Percentiles rank a stretch among this genome's conserved stretches.
These are phyloP conservation scores for Kuraishia borneana DNA, from an alignment of 805 yeast genomes.

Conservation along the genomic window DNA sequence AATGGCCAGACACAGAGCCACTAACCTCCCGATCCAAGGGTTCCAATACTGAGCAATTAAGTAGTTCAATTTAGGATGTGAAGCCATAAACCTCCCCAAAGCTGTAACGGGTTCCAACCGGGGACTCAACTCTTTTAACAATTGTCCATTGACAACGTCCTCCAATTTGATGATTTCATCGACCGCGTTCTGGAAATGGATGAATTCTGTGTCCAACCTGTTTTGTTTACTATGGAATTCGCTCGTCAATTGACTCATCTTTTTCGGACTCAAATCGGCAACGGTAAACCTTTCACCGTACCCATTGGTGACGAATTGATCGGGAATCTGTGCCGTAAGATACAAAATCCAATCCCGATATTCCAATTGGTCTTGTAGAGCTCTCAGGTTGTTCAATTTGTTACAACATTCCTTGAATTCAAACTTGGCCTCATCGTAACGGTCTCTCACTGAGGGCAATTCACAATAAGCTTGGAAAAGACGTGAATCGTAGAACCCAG, in stretches of 20 bases:
- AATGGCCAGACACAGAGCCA: slow-evolving; percentile 28
- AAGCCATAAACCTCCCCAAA: slow-evolving; percentile 13
- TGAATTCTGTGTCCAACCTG: slow-evolving; percentile 39
- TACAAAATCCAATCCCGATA: slow-evolving; percentile 58
- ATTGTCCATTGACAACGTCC: slow-evolving; percentile 39
- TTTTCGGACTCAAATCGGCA: neutral
- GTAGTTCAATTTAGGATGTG: slow-evolving; percentile 30
- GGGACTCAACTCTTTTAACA: slow-evolving; percentile 17
- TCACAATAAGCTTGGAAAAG: slow-evolving; percentile 30
- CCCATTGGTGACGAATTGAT: slow-evolving; percentile 6
- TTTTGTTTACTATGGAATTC: slow-evolving; percentile 41
- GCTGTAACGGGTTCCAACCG: slow-evolving; percentile 16
- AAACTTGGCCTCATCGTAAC: slow-evolving; percentile 50
- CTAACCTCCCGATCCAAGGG: slow-evolving; percentile 33
- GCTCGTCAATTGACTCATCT: slow-evolving; percentile 24
- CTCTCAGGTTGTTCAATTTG: slow-evolving; percentile 40
- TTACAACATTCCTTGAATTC: slow-evolving; percentile 53
- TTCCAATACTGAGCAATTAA: slow-evolving; percentile 27
- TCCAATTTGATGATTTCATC: slow-evolving; percentile 39
- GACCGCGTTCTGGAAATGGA: slow-evolving; percentile 44
- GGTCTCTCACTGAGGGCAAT: slow-evolving; percentile 48
- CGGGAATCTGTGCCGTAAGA: slow-evolving; percentile 33
- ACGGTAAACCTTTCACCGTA: slow-evolving; percentile 11
- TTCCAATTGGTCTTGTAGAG: slow-evolving; percentile 30
- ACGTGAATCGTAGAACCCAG: slow-evolving; percentile 16